phyloP scores from a whole-genome alignment of 805 yeast genomes.

The Starmera dryadoides region DNA sequence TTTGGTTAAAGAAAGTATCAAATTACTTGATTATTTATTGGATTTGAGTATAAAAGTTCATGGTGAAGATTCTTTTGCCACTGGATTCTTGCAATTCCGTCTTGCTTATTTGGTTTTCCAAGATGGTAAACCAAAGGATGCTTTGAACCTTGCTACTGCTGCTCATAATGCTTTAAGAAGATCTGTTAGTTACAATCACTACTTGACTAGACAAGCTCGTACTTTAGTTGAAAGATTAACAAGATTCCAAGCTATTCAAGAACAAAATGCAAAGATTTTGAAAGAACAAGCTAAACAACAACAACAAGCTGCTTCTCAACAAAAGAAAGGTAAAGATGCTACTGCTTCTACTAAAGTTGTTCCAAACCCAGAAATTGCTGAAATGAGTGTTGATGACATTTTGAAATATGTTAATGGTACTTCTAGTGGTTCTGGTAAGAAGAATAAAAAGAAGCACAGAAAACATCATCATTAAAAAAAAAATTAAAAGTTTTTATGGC shows the following conservation, averaged over 20 bases:
- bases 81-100: slow-evolving; percentile 65
- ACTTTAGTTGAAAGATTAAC: slow-evolving; percentile 56
- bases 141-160: slow-evolving; percentile 46
- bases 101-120: slow-evolving; percentile 54
- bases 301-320: slow-evolving; percentile 19
- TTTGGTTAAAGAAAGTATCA: slow-evolving; percentile 38
- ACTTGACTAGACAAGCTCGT: slow-evolving; percentile 57
- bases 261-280: slow-evolving; percentile 31
- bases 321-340: slow-evolving; percentile 17
- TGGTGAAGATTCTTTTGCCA: slow-evolving; percentile 53
- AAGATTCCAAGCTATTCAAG: slow-evolving; percentile 37
- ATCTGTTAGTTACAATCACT: slow-evolving; percentile 61
- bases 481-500: no score
- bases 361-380: slow-evolving; percentile 47
- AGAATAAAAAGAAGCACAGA: slow-evolving; percentile 14
- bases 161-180: slow-evolving; percentile 52
- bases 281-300: slow-evolving; percentile 25
- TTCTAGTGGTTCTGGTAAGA: slow-evolving; percentile 19
- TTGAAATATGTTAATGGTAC: slow-evolving; percentile 64
- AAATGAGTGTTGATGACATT: slow-evolving; percentile 65
- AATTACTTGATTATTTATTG: slow-evolving; percentile 46
- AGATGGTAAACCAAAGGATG: slow-evolving; percentile 42
- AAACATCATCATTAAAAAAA: no score
- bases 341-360: slow-evolving; percentile 7
- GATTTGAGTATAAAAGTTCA: slow-evolving; percentile 41